A percentile compares a stretch with the other conserved stretches of the same genome.
phyloP scores from a whole-genome alignment of 306 rosid genomes.

The Medicago lupulina region DNA sequence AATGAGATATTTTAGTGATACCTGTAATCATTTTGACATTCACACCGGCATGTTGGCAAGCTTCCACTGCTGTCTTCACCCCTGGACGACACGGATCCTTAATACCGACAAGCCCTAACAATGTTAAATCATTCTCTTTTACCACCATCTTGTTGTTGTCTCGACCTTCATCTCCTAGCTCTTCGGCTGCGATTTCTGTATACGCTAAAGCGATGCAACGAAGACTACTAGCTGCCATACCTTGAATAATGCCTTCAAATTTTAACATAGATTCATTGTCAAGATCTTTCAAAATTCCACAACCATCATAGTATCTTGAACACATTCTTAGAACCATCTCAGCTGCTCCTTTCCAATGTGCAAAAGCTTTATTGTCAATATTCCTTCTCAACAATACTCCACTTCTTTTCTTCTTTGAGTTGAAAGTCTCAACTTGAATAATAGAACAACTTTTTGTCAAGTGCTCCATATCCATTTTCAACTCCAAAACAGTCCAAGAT shows the following conservation, averaged over 20 bases:
- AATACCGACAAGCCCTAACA: conserved; percentile 41
- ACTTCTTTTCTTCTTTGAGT: too few relatives aligned
- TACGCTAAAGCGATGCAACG: neutral
- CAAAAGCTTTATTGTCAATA: conserved; percentile 30
- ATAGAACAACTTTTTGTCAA: conserved; percentile 35
- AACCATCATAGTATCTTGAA: conserved; percentile 43
- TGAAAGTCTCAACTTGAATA: conserved; percentile 46
- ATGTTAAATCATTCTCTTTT: conserved; percentile 37
- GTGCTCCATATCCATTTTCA: conserved; percentile 43
- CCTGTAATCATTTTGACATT: conserved; percentile 45
- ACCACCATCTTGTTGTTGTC: neutral
- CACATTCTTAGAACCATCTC: conserved; percentile 49
- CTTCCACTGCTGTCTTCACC: conserved; percentile 40
- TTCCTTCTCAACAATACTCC: conserved; percentile 43
- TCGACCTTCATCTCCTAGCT: conserved; percentile 10
- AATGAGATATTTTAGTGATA: conserved; percentile 2
- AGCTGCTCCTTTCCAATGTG: conserved; percentile 49
- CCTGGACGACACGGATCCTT: conserved; percentile 49
- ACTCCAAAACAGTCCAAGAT: conserved; percentile 44
- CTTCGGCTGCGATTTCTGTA: neutral
- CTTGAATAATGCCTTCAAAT: conserved; percentile 43
- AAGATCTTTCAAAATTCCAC: conserved; percentile 37
- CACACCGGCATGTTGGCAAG: conserved; percentile 46
- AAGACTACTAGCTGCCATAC: conserved; percentile 49
- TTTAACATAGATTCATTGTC: conserved; percentile 20